These are phyloP conservation scores for Vigna nakashimae DNA, from an alignment of 306 rosid species.

Conservation along the genomic window DNA sequence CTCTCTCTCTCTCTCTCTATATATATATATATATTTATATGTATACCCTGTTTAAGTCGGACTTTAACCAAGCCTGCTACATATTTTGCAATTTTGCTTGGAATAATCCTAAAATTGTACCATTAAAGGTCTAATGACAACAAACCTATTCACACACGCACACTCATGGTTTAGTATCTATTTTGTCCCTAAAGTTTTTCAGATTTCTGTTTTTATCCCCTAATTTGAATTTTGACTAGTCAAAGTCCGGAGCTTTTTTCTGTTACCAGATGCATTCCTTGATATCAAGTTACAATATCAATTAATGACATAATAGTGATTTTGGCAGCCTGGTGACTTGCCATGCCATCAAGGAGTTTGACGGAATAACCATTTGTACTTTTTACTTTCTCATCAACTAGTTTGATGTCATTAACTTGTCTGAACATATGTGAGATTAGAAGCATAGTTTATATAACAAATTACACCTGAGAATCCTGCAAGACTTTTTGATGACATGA, in stretches of 20 bases:
- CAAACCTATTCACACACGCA: background rate
- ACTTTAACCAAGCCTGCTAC: conserved; percentile 2
- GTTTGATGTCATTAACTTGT: no score
- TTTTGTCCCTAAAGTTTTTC: background rate
- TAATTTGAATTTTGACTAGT: background rate
- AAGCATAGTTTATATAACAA: background rate
- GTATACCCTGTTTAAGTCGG: conserved; percentile 10
- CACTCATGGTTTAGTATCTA: background rate
- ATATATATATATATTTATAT: no score
- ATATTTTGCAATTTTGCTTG: background rate
- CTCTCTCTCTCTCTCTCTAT: background rate
- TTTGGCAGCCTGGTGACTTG: background rate
- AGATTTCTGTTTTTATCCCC: background rate
- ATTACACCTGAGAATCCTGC: no score
- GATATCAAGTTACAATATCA: no score
- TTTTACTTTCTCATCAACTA: background rate
- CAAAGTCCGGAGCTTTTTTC: background rate
- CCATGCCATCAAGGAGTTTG: background rate
- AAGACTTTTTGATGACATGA: no score
- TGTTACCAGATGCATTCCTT: background rate
- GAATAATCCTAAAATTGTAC: background rate
- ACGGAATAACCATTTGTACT: background rate
- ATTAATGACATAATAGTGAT: no score
- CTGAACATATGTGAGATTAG: background rate
- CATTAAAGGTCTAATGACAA: background rate